Evolutionary conservation across 495 filamentous ascomycete genomes (phyloP), one percentile per base, ranked within the genome.

Genomic region (Penicillium verhagenii): DNA sequence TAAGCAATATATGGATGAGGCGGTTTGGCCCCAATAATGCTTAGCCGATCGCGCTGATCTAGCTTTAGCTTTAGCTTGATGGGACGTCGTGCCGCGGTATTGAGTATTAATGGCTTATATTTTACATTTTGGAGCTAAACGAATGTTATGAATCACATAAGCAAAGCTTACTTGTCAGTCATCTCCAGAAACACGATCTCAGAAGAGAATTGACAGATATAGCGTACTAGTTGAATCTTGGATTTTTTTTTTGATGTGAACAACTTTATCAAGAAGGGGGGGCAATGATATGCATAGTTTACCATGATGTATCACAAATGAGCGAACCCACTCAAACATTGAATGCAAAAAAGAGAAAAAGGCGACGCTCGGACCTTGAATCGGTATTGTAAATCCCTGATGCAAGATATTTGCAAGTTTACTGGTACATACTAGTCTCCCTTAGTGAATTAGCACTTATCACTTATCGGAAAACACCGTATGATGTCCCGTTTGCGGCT

Each of bases 401-500:
- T 45, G 23, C 42, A 21, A 26, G 6, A 43, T 4, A 26, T 13
- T n/a, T n/a, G n/a, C n/a, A n/a, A n/a, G n/a, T n/a, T n/a, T n/a
- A n/a, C n/a, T n/a, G n/a, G n/a, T n/a, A n/a, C n/a, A n/a, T n/a
- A n/a, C n/a, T n/a, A n/a, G n/a, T n/a, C n/a, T n/a, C n/a, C n/a
- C n/a, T n/a, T n/a, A n/a, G n/a, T n/a, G n/a, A n/a, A n/a, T n/a
- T n/a, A n/a, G n/a, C n/a, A n/a, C n/a, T 14, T 35, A 35, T 35
- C 31, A n/a, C n/a, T n/a, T 26, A 48, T 48, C 46, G 31, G 28
- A 26, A 28, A n/a, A 16, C 11, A 40, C 26, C 39, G 23, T 45
- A 50, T 46, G 51, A 48, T 50, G 48, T 14, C 50, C 57, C 61
- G 61, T 60, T 64, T 64, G 53, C 61, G 45, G 60, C 44, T 21